Evolutionary conservation across 345 rosid species (phyloP), one percentile per base, ranked within the genome.

Genomic region (Linum trigynum): DNA sequence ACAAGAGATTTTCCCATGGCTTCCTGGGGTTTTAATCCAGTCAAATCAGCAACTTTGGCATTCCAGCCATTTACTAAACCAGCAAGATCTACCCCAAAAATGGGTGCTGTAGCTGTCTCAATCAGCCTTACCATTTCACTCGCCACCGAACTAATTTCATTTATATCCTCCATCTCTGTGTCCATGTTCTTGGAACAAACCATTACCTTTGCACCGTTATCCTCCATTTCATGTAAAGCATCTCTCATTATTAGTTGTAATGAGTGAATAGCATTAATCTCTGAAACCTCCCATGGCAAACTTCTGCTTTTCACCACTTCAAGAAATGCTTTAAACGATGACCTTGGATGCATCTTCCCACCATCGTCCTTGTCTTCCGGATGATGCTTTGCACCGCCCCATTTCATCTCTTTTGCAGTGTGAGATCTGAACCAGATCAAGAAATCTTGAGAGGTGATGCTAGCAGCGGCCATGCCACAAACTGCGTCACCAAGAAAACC

Each of bases 401-500:
- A 91, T 77, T 86, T 86, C 15, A 88, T 71, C 69, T 84, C 85
- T 65, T 83, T 83, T 5, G 87, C 96, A 55, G 87, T 79, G 56
- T 86, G 88, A 11, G 96, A 91, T 77, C 98, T 83, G 75, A 91
- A 91, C 98, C 96, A 88, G 80, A 88, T 82, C 69, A 91, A 78
- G 74, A 84, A 88, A 74, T 85, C 88, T 73, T 71, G 78, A 9
- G 86, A 79, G 68, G 76, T 82, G 71, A 91, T 76, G 67, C 87
- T 83, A 2, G 96, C 95, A 5, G 85, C 72, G 67, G 92, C 92
- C 83, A 91, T 83, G 50, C 98, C 96, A 5, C 96, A 91, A 77
- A 91, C 90, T 2, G 88, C 89, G 63, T 80, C 80, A 17, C 96
- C 96, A 45, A 91, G 78, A 50, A 75, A 72, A 59, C 81, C 72